These are phyloP conservation scores for Cladosporium sp. DNA, from an alignment of 2,329 filamentous ascomycete species.

Conservation along the genomic window DNA sequence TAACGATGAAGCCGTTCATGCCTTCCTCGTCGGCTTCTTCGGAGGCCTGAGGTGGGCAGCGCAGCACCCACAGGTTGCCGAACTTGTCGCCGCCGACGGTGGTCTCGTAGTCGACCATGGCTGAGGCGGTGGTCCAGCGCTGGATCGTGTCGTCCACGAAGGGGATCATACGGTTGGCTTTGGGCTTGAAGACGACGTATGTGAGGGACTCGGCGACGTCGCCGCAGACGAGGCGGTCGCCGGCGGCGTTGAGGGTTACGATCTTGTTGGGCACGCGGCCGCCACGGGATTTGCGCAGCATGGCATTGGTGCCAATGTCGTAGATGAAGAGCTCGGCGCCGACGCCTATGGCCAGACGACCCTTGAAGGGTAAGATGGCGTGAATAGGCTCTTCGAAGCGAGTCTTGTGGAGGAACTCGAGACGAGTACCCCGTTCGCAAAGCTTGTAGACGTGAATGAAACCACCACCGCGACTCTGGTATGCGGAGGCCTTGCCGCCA, in stretches of 20 bases:
- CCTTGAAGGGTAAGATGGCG: conserved; percentile 90
- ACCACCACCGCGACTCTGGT: conserved; percentile 43
- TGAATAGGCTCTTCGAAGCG: conserved; percentile 84
- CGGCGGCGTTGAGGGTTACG: conserved; percentile 81
- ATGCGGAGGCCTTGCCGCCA: conserved; percentile 14
- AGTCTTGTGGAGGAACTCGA: conserved; percentile 96
- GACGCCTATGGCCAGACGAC: conserved; percentile 78
- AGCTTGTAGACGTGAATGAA: conserved; percentile 93
- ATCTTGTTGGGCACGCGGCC: conserved; percentile 57
- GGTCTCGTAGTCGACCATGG: conserved; percentile 98
- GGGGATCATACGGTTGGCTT: conserved; percentile 85
- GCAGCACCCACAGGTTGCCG: conserved; percentile 89
- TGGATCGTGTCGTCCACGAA: conserved; percentile 88
- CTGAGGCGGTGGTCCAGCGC: conserved; percentile 83
- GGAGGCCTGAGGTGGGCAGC: conserved; percentile 79
- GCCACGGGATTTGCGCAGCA: conserved; percentile 73
- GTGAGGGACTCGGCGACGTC: conserved; percentile 90
- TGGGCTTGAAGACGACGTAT: conserved; percentile 88
- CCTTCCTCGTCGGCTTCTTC: conserved; percentile 90
- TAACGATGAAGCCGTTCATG: conserved; percentile 82
- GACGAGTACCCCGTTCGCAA: conserved; percentile 75
- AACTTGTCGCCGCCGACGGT: conserved; percentile 95
- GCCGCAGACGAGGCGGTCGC: conserved; percentile 83
- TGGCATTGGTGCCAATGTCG: conserved; percentile 86
- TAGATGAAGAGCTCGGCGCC: conserved; percentile 81